Conservation (phyloP, 352 stramenopile species). For the Pythium utonaiense region DNA sequence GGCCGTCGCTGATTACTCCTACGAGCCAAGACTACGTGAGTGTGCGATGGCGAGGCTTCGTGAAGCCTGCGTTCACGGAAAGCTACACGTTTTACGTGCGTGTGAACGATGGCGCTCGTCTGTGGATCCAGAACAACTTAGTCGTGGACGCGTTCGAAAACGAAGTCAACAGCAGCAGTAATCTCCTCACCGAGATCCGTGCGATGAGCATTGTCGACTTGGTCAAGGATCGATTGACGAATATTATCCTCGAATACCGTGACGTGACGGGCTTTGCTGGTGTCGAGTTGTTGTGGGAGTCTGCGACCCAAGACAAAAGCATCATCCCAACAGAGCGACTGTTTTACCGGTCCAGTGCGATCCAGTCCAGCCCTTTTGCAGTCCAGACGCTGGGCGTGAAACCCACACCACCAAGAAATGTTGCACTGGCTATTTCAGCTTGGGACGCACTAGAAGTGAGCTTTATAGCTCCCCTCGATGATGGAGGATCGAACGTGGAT, state of each 20-base stretch:
- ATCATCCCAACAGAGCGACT: slow-evolving; percentile 86
- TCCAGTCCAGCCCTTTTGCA: slow-evolving; percentile 62
- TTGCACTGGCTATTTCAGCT: slow-evolving; percentile 41
- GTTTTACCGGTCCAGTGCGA: slow-evolving; percentile 70
- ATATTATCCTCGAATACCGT: slow-evolving; percentile 88
- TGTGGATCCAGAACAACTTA: slow-evolving; percentile 81
- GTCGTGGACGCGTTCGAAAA: slow-evolving; percentile 87
- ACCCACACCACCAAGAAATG: slow-evolving; percentile 39
- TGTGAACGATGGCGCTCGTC: slow-evolving; percentile 79
- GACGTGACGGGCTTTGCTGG: slow-evolving; percentile 87
- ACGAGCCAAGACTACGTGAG: slow-evolving; percentile 94
- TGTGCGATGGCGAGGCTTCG: slow-evolving; percentile 87
- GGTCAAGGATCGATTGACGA: slow-evolving; percentile 23
- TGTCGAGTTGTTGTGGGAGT: slow-evolving; percentile 88
- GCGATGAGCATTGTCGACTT: slow-evolving; percentile 19
- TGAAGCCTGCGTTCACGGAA: slow-evolving; percentile 85
- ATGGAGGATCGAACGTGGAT: slow-evolving; percentile 83
- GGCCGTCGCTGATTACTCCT: slow-evolving; percentile 86
- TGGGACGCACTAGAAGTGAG: slow-evolving; percentile 67
- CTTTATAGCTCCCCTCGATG: slow-evolving; percentile 80
- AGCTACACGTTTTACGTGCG: slow-evolving; percentile 72
- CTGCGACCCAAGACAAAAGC: slow-evolving; percentile 78
- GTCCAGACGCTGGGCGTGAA: slow-evolving; percentile 55
- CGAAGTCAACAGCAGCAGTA: slow-evolving; percentile 5
- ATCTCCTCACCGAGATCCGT: slow-evolving; percentile 12